Conservation (phyloP, 23 red algal species). For the Rhodosorus marinus region DNA sequence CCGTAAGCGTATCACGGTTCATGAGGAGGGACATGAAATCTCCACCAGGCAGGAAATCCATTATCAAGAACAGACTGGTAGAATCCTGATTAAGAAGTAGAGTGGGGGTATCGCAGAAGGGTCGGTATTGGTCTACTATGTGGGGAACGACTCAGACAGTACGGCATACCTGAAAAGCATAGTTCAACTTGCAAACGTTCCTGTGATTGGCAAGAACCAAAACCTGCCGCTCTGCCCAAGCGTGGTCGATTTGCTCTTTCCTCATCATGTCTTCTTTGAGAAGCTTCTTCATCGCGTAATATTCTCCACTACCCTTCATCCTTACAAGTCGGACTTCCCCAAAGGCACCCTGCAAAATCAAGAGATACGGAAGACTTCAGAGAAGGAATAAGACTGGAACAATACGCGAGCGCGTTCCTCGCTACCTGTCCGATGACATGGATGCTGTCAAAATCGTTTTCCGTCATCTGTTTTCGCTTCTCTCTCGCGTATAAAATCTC, state of each 20-base stretch:
- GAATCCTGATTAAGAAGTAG: too few relatives aligned
- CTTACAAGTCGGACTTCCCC: slow-evolving; percentile 81
- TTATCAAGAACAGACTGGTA: slow-evolving; percentile 72
- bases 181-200: slow-evolving; percentile 76
- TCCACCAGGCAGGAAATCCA: slow-evolving; percentile 94
- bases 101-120: too few relatives aligned
- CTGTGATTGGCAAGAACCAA: slow-evolving; percentile 71
- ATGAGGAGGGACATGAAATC: slow-evolving; percentile 97
- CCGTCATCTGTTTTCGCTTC: slow-evolving; percentile 59
- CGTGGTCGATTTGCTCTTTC: slow-evolving; percentile 93
- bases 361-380: too few relatives aligned
- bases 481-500: slow-evolving; percentile 66
- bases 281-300: slow-evolving; percentile 97
- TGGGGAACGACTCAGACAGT: too few relatives aligned
- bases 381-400: too few relatives aligned
- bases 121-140: too few relatives aligned
- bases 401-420: too few relatives aligned
- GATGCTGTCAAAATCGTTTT: slow-evolving; percentile 76
- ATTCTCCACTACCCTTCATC: slow-evolving; percentile 37
- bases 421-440: slow-evolving; percentile 85
- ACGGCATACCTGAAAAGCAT: slow-evolving; percentile 96
- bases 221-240: slow-evolving; percentile 75
- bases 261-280: slow-evolving; percentile 87
- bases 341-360: slow-evolving; percentile 94
- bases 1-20: slow-evolving; percentile 59